Evolutionary conservation across 176 grass and related monocot genomes (phyloP).

Genomic region (Triticum dicoccoides): DNA sequence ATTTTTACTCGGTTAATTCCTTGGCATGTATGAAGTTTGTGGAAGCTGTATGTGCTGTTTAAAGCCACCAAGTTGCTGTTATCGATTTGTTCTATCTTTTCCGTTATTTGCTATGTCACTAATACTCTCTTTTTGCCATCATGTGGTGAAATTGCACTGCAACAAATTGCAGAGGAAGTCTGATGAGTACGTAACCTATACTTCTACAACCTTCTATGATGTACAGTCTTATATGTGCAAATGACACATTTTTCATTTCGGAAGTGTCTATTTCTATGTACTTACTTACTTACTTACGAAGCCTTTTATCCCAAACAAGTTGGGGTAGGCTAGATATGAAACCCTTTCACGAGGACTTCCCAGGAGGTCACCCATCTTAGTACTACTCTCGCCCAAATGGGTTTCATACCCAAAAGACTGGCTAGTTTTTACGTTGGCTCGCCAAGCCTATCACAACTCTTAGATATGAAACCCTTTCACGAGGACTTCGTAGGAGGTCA

Average conservation of each 20-base stretch:
- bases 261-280: not conserved
- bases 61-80: not conserved
- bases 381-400: too few species aligned
- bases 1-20: conserved; percentile 13
- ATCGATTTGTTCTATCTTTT: conserved; percentile 18
- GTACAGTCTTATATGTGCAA: conserved; percentile 4
- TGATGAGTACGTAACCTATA: conserved; percentile 85
- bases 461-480: too few species aligned
- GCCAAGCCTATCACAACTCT: too few species aligned
- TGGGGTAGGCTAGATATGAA: too few species aligned
- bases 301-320: too few species aligned
- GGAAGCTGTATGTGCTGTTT: not conserved
- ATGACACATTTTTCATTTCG: not conserved
- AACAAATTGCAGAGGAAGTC: conserved; percentile 83
- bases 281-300: too few species aligned
- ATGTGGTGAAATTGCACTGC: conserved; percentile 31
- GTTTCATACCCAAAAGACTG: too few species aligned
- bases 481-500: too few species aligned
- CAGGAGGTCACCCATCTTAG: too few species aligned
- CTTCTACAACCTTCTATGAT: conserved; percentile 21
- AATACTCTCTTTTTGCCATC: conserved; percentile 43
- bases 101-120: conserved; percentile 33
- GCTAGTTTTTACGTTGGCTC: too few species aligned
- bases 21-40: conserved; percentile 16
- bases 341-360: too few species aligned